Percentiles rank a stretch among this genome's conserved stretches.
These are phyloP conservation scores for Cardamine occulta DNA, from an alignment of 345 rosid genomes.

Conservation along the genomic window DNA sequence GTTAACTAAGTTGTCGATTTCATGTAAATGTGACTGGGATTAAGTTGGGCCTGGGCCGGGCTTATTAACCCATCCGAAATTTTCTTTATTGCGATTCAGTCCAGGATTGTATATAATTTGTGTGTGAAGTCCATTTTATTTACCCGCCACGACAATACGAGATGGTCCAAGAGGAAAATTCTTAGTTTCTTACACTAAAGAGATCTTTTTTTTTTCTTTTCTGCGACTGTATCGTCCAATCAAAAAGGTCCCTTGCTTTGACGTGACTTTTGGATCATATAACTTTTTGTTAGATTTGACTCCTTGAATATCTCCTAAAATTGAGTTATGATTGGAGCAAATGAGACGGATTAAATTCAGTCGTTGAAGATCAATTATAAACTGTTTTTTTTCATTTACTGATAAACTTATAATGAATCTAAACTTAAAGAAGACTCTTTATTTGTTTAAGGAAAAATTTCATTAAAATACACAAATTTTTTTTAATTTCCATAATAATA, in stretches of 20 bases:
- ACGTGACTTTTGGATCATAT: slow-evolving; percentile 18
- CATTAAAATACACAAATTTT: too few species aligned
- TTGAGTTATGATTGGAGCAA: not conserved
- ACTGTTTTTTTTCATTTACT: not conserved
- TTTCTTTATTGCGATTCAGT: not conserved
- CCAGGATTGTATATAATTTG: not conserved
- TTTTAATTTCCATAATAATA: too few species aligned
- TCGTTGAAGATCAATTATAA: not conserved
- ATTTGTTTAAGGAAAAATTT: not conserved
- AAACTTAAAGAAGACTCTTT: not conserved
- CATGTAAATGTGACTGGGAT: not conserved
- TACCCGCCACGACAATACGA: not conserved
- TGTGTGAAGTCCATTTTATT: not conserved
- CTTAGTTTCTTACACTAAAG: not conserved
- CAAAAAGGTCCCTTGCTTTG: slow-evolving; percentile 23
- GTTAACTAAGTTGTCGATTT: not conserved
- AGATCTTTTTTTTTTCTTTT: not conserved
- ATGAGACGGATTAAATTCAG: not conserved
- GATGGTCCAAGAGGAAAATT: slow-evolving; percentile 23
- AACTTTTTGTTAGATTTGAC: slow-evolving; percentile 11
- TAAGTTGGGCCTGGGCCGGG: slow-evolving; percentile 3
- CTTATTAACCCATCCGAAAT: not conserved
- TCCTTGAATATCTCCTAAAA: not conserved
- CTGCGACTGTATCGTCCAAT: not conserved
- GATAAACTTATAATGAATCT: not conserved